These are phyloP conservation scores for Candida insectorum DNA, from an alignment of 805 yeast species.

Conservation along the genomic window DNA sequence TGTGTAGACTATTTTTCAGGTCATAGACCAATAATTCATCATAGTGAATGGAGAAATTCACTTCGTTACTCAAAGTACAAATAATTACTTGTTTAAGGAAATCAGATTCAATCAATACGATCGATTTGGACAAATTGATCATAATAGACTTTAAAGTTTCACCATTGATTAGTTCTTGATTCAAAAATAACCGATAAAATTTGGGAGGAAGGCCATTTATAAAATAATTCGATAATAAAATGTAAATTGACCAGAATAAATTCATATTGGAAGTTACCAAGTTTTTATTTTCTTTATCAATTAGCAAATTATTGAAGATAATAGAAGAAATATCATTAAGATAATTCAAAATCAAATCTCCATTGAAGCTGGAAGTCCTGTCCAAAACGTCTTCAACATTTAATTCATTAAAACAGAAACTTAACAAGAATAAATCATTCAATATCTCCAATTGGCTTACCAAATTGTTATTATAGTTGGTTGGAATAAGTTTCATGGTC, in stretches of 20 bases:
- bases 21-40: conserved; percentile 24
- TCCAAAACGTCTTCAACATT: conserved; percentile 22
- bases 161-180: conserved; percentile 11
- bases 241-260: conserved; percentile 49
- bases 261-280: conserved; percentile 21
- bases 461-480: conserved; percentile 20
- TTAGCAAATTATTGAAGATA: conserved; percentile 34
- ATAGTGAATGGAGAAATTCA: conserved; percentile 20
- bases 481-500: conserved; percentile 30
- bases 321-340: conserved; percentile 45
- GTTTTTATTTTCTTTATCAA: conserved; percentile 18
- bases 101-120: conserved; percentile 16
- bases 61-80: conserved; percentile 33
- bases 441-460: conserved; percentile 28
- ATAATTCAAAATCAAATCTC: conserved; percentile 47
- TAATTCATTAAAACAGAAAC: conserved; percentile 40
- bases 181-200: conserved; percentile 19
- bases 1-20: conserved; percentile 45
- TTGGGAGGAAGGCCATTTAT: conserved; percentile 39
- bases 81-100: conserved; percentile 25
- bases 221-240: conserved; percentile 42
- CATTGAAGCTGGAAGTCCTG: conserved; percentile 20
- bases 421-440: conserved; percentile 43
- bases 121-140: conserved; percentile 23
- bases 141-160: conserved; percentile 14